A percentile compares a stretch with the other conserved stretches of the same genome.
phyloP scores from a whole-genome alignment of 352 stramenopile genomes.

The Discostella stelligera region DNA sequence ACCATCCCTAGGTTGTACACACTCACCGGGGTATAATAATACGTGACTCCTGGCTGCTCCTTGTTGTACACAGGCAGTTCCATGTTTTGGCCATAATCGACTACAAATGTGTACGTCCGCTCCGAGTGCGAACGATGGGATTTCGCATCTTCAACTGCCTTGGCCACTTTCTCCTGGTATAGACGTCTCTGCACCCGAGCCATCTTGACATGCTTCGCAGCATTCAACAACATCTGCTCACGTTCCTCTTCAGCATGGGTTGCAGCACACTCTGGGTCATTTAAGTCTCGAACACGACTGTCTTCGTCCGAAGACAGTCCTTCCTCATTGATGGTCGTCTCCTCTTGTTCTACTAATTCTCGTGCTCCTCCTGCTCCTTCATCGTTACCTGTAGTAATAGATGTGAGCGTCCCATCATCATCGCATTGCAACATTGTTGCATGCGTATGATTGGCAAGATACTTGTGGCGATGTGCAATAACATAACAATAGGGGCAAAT shows the following conservation, averaged over 20 bases:
- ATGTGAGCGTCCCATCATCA: background rate
- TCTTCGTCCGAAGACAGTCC: too few relatives aligned
- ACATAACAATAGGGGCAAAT: constrained; percentile 32
- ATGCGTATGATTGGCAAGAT: constrained; percentile 8
- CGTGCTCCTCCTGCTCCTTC: too few relatives aligned
- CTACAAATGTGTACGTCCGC: constrained; percentile 6
- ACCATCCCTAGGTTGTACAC: constrained; percentile 45
- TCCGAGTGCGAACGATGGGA: constrained; percentile 4
- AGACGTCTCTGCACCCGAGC: constrained; percentile 12
- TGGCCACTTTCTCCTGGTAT: background rate
- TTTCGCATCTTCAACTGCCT: constrained; percentile 18
- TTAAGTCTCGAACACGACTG: background rate
- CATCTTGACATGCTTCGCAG: constrained; percentile 20
- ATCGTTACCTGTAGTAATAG: background rate
- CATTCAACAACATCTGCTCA: background rate
- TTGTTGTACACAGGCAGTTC: constrained; percentile 22
- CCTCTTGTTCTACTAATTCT: too few relatives aligned
- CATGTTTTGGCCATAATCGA: constrained; percentile 57
- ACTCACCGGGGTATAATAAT: constrained; percentile 40
- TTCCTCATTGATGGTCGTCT: too few relatives aligned
- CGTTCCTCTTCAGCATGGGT: background rate
- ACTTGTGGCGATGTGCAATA: constrained; percentile 22
- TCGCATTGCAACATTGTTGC: background rate
- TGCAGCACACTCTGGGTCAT: background rate
- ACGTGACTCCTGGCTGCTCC: constrained; percentile 34